Evolutionary conservation across 2,329 filamentous ascomycete species (phyloP).

Genomic region (Arthrobotrys sinensis): DNA sequence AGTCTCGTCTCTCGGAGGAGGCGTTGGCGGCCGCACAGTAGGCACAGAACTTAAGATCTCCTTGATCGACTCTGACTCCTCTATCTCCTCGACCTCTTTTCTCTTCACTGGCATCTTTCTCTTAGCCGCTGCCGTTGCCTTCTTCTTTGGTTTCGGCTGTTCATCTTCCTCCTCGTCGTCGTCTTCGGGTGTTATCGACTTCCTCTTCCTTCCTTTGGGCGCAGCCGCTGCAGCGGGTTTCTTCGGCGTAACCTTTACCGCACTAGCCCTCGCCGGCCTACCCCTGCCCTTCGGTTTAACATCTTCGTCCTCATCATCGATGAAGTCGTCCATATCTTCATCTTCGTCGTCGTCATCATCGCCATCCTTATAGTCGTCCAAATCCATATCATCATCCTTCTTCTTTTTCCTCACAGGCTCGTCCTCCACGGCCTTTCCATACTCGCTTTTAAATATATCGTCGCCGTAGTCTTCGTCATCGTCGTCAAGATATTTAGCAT

Average conservation of each 20-base stretch:
- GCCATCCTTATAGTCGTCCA: conserved; percentile 66
- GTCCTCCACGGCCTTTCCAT: conserved; percentile 80
- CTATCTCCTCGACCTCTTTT: conserved; percentile 78
- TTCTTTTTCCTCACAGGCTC: conserved; percentile 80
- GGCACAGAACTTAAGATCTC: conserved; percentile 91
- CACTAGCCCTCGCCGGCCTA: conserved; percentile 17
- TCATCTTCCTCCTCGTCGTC: conserved; percentile 65
- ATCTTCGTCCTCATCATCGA: conserved; percentile 60
- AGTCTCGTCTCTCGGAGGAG: conserved; percentile 78
- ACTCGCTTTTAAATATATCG: conserved; percentile 85
- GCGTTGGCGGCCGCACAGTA: conserved; percentile 84
- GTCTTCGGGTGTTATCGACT: conserved; percentile 66
- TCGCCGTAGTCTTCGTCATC: conserved; percentile 81
- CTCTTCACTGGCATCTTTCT: conserved; percentile 74
- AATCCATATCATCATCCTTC: conserved; percentile 66
- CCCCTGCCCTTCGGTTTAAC: conserved; percentile 54
- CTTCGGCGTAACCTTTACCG: conserved; percentile 48
- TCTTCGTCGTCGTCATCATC: conserved; percentile 72
- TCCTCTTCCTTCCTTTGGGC: conserved; percentile 62
- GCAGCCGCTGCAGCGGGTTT: conserved; percentile 24
- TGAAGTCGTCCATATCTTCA: conserved; percentile 65
- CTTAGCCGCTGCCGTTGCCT: conserved; percentile 65
- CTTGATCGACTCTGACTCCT: conserved; percentile 79
- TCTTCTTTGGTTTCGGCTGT: conserved; percentile 65
- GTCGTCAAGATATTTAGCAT: conserved; percentile 76